phyloP scores from a whole-genome alignment of 208 protist species.

The Trypanosoma mega region DNA sequence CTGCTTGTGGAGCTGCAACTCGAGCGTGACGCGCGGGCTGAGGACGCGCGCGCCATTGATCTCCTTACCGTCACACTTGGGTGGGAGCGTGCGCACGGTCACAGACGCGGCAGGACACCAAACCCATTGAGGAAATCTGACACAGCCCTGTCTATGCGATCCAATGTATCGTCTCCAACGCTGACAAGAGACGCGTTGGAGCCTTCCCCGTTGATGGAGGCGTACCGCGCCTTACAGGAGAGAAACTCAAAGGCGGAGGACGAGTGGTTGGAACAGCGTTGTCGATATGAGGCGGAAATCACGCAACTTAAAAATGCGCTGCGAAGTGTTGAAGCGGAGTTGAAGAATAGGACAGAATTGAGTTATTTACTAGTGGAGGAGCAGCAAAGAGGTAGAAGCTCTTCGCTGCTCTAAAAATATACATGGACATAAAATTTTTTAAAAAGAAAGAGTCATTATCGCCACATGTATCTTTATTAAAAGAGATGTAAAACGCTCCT shows the following conservation, averaged over 20 bases:
- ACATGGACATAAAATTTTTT: no score
- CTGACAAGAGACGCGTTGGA: no score
- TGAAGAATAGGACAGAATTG: constrained; percentile 2
- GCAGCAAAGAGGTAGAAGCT: no score
- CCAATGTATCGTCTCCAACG: no score
- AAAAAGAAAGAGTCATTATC: no score
- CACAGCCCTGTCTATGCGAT: neutral
- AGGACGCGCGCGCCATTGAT: constrained; percentile 3
- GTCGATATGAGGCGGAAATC: constrained; percentile 2
- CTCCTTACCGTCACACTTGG: constrained; percentile 6
- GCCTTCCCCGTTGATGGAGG: neutral
- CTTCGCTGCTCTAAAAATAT: no score
- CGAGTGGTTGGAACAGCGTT: constrained; percentile 4
- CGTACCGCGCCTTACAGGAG: neutral
- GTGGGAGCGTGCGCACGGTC: constrained; percentile 10
- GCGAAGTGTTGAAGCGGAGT: neutral
- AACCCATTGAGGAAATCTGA: neutral
- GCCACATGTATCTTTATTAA: no score
- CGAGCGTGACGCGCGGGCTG: neutral
- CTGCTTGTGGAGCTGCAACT: neutral
- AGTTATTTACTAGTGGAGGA: no score
- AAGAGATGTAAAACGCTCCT: no score
- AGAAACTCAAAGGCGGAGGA: neutral
- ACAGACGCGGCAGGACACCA: neutral
- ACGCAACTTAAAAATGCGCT: neutral